Percentiles rank a stretch among this genome's conserved stretches.
phyloP scores from a whole-genome alignment of 257 asterid genomes.

The Solanum medicagineum region DNA sequence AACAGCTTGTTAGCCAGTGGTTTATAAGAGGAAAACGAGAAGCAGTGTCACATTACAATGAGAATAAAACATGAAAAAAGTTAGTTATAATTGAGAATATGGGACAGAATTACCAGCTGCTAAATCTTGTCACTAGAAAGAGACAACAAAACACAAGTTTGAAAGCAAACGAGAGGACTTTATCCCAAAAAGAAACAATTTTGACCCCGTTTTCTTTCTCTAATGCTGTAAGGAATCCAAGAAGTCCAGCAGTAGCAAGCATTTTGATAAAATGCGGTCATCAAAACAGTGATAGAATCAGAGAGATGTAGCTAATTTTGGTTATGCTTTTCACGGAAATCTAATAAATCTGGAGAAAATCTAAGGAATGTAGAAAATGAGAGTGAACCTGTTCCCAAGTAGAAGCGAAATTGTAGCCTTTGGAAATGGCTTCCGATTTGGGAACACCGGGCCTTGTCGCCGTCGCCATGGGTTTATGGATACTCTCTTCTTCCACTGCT shows the following conservation, averaged over 20 bases:
- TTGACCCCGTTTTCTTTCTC: background rate
- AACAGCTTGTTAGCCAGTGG: background rate
- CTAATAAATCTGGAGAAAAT: background rate
- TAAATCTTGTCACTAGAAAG: background rate
- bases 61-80: background rate
- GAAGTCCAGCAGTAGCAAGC: background rate
- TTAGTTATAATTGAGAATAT: background rate
- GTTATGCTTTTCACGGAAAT: background rate
- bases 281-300: background rate
- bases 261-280: background rate
- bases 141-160: background rate
- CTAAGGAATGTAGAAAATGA: background rate
- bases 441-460: slow-evolving; percentile 39
- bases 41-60: background rate
- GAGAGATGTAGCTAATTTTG: background rate
- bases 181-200: background rate
- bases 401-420: slow-evolving; percentile 92
- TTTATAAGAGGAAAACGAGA: background rate
- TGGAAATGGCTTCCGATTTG: slow-evolving; percentile 76
- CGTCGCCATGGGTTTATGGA: slow-evolving; percentile 25
- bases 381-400: slow-evolving; percentile 80
- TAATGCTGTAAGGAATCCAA: background rate
- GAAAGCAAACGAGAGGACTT: background rate
- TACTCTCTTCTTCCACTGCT: background rate
- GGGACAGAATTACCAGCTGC: background rate